Percentiles rank a stretch among this genome's conserved stretches.
These are phyloP conservation scores for Pyrenochaeta sp. DNA, from an alignment of 2,329 filamentous ascomycete genomes.

Conservation along the genomic window DNA sequence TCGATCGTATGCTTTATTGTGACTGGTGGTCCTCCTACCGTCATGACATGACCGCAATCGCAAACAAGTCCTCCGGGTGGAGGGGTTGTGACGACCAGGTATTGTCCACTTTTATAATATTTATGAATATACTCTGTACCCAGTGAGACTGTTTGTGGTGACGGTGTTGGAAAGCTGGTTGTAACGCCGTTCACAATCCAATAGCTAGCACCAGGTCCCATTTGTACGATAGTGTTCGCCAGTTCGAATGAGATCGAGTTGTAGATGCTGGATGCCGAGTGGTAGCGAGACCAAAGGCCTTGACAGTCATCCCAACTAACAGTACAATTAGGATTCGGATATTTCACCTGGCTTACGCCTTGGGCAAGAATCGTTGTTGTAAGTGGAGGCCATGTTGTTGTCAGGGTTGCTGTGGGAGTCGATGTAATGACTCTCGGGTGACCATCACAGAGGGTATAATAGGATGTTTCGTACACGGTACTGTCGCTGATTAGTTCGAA, in stretches of 20 bases:
- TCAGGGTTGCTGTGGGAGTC: conserved; percentile 17
- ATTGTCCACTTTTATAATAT: conserved; percentile 3
- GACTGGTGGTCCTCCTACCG: conserved; percentile 16
- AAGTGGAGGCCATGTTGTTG: conserved; percentile 11
- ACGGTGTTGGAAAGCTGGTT: conserved; percentile 19
- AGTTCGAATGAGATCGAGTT: conserved; percentile 14
- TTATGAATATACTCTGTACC: conserved; percentile 17
- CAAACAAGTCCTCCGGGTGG: conserved; percentile 17
- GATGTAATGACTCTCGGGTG: conserved; percentile 26
- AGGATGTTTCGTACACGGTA: conserved; percentile 18
- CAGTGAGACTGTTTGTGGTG: conserved; percentile 14
- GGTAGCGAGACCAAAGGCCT: conserved; percentile 22
- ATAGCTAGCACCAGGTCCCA: conserved; percentile 16
- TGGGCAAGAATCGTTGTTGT: conserved; percentile 20
- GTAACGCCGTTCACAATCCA: conserved; percentile 19
- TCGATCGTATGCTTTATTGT: conserved; percentile 18
- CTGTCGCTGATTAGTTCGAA: not conserved
- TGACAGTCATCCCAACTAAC: conserved; percentile 22
- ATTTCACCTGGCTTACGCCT: conserved; percentile 2
- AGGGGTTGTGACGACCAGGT: conserved; percentile 18
- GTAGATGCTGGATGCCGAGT: conserved; percentile 22
- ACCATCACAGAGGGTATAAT: conserved; percentile 25
- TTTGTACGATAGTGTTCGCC: conserved; percentile 18
- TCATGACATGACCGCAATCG: conserved; percentile 19
- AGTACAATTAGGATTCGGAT: conserved; percentile 18